Conservation (phyloP, 805 yeast species). For the Starmerella floris region DNA sequence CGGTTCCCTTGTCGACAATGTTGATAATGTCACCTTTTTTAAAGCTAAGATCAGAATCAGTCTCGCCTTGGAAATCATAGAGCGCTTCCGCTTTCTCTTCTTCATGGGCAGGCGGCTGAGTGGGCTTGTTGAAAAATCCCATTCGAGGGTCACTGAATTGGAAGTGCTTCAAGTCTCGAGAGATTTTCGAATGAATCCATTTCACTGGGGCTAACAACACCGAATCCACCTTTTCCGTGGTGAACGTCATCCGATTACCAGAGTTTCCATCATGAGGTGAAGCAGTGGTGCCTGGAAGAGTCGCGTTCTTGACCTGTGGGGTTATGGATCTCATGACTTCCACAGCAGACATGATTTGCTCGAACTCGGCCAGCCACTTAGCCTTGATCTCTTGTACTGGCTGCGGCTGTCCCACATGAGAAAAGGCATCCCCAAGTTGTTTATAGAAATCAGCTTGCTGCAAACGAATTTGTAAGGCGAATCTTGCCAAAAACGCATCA, state of each 20-base stretch:
- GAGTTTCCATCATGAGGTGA: neutral
- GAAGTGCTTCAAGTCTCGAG: constrained; percentile 8
- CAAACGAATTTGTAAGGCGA: constrained; percentile 14
- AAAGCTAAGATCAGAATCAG: constrained; percentile 30
- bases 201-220: constrained; percentile 8
- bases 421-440: constrained; percentile 22
- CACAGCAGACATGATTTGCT: constrained; percentile 19
- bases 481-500: constrained; percentile 15
- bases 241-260: neutral
- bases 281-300: neutral
- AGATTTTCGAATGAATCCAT: constrained; percentile 10
- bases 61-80: constrained; percentile 28
- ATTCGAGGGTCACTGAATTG: constrained; percentile 12
- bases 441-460: constrained; percentile 15
- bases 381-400: constrained; percentile 3
- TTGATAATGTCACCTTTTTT: constrained; percentile 28
- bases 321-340: constrained; percentile 17
- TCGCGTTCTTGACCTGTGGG: constrained; percentile 3
- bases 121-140: constrained; percentile 15
- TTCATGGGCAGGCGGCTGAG: constrained; percentile 8
- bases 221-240: constrained; percentile 3
- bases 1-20: constrained; percentile 28
- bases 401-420: constrained; percentile 19
- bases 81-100: constrained; percentile 24
- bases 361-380: constrained; percentile 14